Evolutionary conservation across 805 yeast species (phyloP).

Genomic region (Komagataella mondaviorum): DNA sequence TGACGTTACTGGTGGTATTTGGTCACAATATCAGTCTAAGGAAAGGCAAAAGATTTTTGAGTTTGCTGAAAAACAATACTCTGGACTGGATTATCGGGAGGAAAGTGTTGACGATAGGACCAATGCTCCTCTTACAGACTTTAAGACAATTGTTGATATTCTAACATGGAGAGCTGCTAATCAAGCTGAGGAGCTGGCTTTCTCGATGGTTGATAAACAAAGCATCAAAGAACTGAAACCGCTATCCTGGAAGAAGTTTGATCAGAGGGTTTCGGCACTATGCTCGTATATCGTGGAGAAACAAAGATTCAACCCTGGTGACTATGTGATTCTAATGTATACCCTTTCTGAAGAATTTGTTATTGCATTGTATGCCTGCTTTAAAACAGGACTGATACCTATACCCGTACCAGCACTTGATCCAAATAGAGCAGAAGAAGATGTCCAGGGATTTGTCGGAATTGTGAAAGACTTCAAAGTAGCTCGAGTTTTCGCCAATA

Average conservation of each 20-base stretch:
- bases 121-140: slow-evolving; percentile 60
- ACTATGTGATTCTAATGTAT: slow-evolving; percentile 67
- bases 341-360: slow-evolving; percentile 80
- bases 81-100: slow-evolving; percentile 70
- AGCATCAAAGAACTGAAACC: slow-evolving; percentile 35
- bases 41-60: slow-evolving; percentile 45
- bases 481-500: slow-evolving; percentile 61
- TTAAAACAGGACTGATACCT: slow-evolving; percentile 66
- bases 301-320: slow-evolving; percentile 50
- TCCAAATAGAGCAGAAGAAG: slow-evolving; percentile 55
- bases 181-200: slow-evolving; percentile 74
- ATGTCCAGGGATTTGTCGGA: slow-evolving; percentile 49
- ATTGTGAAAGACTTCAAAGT: slow-evolving; percentile 63
- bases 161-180: slow-evolving; percentile 65
- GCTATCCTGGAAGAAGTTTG: slow-evolving; percentile 74
- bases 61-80: slow-evolving; percentile 61
- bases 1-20: slow-evolving; percentile 69
- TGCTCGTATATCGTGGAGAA: slow-evolving; percentile 60
- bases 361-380: slow-evolving; percentile 76
- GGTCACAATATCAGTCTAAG: slow-evolving; percentile 69
- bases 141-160: slow-evolving; percentile 56
- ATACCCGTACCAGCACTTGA: slow-evolving; percentile 67
- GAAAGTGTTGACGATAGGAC: slow-evolving; percentile 70
- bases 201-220: slow-evolving; percentile 24
- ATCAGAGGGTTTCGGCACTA: slow-evolving; percentile 60